Evolutionary conservation across 2,329 filamentous ascomycete genomes (phyloP).

Genomic region (Diaporthe citriasiana): DNA sequence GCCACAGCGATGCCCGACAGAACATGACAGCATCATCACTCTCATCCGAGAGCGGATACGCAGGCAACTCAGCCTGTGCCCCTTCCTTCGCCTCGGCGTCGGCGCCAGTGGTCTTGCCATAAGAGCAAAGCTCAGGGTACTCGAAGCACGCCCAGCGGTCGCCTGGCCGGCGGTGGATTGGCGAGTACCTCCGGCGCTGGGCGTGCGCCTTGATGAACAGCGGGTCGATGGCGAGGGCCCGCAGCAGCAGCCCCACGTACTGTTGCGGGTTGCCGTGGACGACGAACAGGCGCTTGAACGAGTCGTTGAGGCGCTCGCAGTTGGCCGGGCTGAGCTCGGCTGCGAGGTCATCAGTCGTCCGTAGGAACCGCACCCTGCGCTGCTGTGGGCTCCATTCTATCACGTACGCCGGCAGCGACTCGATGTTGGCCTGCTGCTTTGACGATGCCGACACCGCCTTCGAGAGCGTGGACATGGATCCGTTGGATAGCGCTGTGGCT

Average conservation of each 20-base stretch:
- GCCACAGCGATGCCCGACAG: slow-evolving; percentile 54
- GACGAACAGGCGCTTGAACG: slow-evolving; percentile 45
- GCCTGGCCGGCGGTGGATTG: slow-evolving; percentile 40
- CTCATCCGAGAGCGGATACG: slow-evolving; percentile 43
- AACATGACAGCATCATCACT: slow-evolving; percentile 49
- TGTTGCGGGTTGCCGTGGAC: slow-evolving; percentile 47
- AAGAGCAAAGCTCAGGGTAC: slow-evolving; percentile 50
- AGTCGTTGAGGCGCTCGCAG: slow-evolving; percentile 22
- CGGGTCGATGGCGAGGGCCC: slow-evolving; percentile 47
- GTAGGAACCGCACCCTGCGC: slow-evolving; percentile 40
- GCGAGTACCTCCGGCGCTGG: slow-evolving; percentile 47
- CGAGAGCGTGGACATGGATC: slow-evolving; percentile 16
- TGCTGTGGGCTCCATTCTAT: slow-evolving; percentile 39
- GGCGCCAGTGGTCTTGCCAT: slow-evolving; percentile 42
- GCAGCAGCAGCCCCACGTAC: slow-evolving; percentile 43
- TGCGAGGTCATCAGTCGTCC: slow-evolving; percentile 42
- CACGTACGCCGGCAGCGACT: slow-evolving; percentile 43
- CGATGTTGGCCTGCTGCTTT: slow-evolving; percentile 26
- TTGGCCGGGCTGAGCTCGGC: slow-evolving; percentile 38
- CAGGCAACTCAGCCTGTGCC: slow-evolving; percentile 18
- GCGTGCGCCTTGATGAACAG: slow-evolving; percentile 51
- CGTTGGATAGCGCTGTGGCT: background rate
- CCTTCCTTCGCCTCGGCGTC: slow-evolving; percentile 22
- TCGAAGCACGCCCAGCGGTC: slow-evolving; percentile 46
- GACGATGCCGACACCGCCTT: slow-evolving; percentile 5